Base-by-base conservation (phyloP, 1,284 basidiomycete species). In the Porogramme epimiltina region DNA sequence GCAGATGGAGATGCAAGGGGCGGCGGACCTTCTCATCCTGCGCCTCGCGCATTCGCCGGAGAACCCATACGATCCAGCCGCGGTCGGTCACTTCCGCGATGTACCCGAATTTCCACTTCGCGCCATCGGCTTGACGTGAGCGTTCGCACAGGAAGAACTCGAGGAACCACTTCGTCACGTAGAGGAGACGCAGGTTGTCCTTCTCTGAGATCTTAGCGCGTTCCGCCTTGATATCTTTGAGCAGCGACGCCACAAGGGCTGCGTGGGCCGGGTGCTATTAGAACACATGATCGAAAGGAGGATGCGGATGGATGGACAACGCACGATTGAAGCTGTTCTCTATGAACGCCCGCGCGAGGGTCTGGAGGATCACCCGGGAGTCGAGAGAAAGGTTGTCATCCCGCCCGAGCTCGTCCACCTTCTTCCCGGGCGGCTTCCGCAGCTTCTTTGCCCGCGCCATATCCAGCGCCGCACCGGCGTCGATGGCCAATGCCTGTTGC, bases 181-280 rank as follows among this genome's bases (percentile, higher is more conserved):
- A 93, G 20, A 96, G 78, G 6, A 94, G 77, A 2, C 95, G 85
- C 40, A 95, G 78, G 63, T 93, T 89, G 68, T 97, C 94, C 58
- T 93, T 91, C 63, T 95, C 92, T 1, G 88, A 87, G 51, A 97
- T 87, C 69, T 95, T 95, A 26, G 86, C 80, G 22, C 93, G 79
- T 68, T 98, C 95, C 58, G 91, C 91, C 54, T 88, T 85, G 67
- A 98, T 96, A 64, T 98, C 95, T 68, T 90, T 94, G 49, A 97
- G 72, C n/a, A 97, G 73, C 1, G 85, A 85, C 3, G 82, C 74
- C 49, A 97, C 80, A 70, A 97, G 94, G 23, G 84, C 93, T 96
- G 44, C 20, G 36, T 19, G 33, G 45, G 18, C 42, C 49, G 28
- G 28, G 28, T 40, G 51, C 6, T 10, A 16, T 23, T 24, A 54